These are phyloP conservation scores for Fusarium nisikadoi DNA, from an alignment of 2,329 filamentous ascomycete genomes.

Conservation along the genomic window DNA sequence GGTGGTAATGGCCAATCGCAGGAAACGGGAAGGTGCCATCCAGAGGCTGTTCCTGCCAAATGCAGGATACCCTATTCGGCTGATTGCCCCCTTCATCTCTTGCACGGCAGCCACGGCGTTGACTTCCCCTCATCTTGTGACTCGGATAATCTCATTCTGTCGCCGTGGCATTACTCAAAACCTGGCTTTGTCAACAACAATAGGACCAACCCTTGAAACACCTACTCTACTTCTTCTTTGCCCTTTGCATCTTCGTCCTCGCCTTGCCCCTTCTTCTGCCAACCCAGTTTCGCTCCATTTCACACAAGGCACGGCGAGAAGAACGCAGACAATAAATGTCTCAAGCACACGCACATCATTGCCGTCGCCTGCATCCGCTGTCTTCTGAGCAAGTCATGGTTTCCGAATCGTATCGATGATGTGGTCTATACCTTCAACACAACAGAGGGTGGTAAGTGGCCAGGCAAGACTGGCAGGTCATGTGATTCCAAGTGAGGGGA, in stretches of 20 bases:
- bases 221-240: not conserved
- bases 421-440: slow-evolving; percentile 38
- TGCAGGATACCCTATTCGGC: slow-evolving; percentile 34
- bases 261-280: not conserved
- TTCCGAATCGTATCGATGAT: slow-evolving; percentile 40
- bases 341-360: slow-evolving; percentile 9
- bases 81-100: slow-evolving; percentile 36
- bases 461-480: slow-evolving; percentile 41
- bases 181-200: slow-evolving; percentile 22
- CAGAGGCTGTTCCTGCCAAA: slow-evolving; percentile 36
- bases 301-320: slow-evolving; percentile 15
- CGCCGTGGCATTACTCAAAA: slow-evolving; percentile 32
- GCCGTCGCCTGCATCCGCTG: slow-evolving; percentile 8
- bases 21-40: slow-evolving; percentile 34
- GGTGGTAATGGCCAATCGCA: slow-evolving; percentile 32
- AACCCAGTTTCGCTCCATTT: slow-evolving; percentile 17
- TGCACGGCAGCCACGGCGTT: slow-evolving; percentile 34
- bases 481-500: slow-evolving; percentile 49
- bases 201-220: not conserved
- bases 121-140: slow-evolving; percentile 38
- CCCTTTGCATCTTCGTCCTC: not conserved
- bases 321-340: slow-evolving; percentile 8
- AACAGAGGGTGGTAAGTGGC: slow-evolving; percentile 36
- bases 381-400: slow-evolving; percentile 26
- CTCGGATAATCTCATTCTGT: slow-evolving; percentile 32